Conservation (phyloP, 2,329 filamentous ascomycete genomes). For the Cladophialophora exuberans region DNA sequence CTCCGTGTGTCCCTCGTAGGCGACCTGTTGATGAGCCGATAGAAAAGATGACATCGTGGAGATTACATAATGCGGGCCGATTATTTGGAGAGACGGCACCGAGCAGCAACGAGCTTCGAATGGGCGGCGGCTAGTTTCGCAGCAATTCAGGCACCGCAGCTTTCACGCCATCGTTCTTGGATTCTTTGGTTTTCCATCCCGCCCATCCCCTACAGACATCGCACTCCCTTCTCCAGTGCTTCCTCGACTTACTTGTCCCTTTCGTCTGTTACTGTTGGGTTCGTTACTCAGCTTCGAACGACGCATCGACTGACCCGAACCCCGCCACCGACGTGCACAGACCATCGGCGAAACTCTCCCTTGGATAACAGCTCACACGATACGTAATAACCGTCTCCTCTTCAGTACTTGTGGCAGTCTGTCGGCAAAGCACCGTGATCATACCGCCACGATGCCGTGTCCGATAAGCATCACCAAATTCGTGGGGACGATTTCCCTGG, state of each 20-base stretch:
- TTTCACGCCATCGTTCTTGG: conserved; percentile 1
- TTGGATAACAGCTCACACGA: background rate
- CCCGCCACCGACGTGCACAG: conserved; percentile 6
- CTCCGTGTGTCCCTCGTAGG: no score
- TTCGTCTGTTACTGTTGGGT: background rate
- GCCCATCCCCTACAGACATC: background rate
- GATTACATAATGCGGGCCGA: background rate
- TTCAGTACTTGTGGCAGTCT: no score
- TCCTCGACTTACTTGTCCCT: background rate
- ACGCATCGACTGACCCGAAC: background rate
- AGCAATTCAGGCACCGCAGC: conserved; percentile 10
- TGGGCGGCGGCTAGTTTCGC: background rate
- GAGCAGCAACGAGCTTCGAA: background rate
- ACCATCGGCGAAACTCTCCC: background rate
- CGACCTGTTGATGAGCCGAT: no score
- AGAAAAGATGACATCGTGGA: no score
- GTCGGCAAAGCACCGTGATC: background rate
- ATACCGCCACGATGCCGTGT: conserved; percentile 41
- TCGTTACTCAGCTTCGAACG: background rate
- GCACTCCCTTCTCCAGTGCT: background rate
- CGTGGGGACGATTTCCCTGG: conserved; percentile 86
- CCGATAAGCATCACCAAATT: conserved; percentile 84
- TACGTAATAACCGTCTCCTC: background rate
- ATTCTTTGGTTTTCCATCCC: background rate
- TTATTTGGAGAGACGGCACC: background rate